A percentile compares a stretch with the other conserved stretches of the same genome.
Conservation (phyloP, 1,284 basidiomycete genomes). For the Ustilago lituana region DNA sequence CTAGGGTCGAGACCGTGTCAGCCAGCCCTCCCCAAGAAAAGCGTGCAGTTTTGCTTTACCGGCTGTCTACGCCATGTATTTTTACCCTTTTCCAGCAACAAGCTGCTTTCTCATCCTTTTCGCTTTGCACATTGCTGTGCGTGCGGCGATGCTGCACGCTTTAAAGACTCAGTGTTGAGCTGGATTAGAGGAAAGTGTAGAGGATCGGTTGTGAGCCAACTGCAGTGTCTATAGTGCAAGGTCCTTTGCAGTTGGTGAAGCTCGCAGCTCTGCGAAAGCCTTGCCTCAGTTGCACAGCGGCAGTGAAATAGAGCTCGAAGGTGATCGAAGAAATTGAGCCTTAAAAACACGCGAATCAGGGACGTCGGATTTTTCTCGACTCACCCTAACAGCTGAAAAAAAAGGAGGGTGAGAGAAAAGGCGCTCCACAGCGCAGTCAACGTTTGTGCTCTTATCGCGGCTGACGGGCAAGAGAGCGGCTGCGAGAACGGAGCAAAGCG, state of each 20-base stretch:
- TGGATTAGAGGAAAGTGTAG: no score
- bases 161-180: no score
- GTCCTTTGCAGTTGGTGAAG: no score
- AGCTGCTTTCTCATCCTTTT: neutral
- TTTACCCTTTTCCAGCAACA: slow-evolving; percentile 17
- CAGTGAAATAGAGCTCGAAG: slow-evolving; percentile 13
- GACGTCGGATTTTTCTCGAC: slow-evolving; percentile 1
- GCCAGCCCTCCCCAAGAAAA: neutral
- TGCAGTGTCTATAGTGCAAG: no score
- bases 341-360: slow-evolving; percentile 18
- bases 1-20: neutral
- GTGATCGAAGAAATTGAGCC: slow-evolving; percentile 26
- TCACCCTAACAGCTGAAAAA: slow-evolving; percentile 3
- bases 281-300: no score
- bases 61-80: slow-evolving; percentile 18
- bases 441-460: slow-evolving; percentile 3
- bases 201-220: no score
- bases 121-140: no score
- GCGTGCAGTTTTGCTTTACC: neutral
- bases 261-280: no score
- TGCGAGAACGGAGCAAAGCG: no score
- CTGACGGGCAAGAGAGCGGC: no score
- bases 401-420: neutral
- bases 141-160: no score
- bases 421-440: slow-evolving; percentile 1